Conservation (phyloP, 2,329 filamentous ascomycete species). For the Coleophoma cylindrospora region DNA sequence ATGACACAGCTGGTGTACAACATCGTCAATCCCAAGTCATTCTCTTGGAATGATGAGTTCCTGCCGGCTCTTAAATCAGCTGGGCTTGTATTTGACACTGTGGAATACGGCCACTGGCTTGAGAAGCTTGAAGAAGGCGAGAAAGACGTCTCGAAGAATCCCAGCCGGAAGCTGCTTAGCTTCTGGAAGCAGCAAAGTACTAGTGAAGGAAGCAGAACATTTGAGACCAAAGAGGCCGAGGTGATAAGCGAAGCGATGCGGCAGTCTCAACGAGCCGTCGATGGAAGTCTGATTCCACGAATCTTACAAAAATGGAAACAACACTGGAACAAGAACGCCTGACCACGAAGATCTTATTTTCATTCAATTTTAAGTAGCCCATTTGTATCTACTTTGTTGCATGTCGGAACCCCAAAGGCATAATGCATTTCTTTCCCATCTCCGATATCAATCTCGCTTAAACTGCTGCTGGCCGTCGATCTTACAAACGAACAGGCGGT, state of each 20-base stretch:
- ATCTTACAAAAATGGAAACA: not conserved
- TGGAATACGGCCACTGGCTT: constrained; percentile 38
- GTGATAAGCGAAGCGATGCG: not conserved
- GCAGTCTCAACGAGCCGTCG: not conserved
- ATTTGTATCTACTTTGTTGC: no score
- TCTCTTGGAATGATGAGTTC: constrained; percentile 43
- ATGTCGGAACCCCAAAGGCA: no score
- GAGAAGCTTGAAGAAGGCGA: constrained; percentile 28
- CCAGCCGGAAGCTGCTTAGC: constrained; percentile 45
- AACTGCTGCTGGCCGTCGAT: no score
- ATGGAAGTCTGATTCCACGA: not conserved
- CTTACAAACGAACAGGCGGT: no score
- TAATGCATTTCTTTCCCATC: no score
- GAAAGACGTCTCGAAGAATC: constrained; percentile 32
- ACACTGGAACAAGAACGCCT: not conserved
- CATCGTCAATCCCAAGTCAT: constrained; percentile 39
- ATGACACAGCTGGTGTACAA: constrained; percentile 37
- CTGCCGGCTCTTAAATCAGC: constrained; percentile 39
- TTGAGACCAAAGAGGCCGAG: not conserved
- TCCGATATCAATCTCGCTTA: no score
- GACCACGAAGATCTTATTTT: no score
- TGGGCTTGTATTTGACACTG: constrained; percentile 36
- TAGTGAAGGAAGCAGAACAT: not conserved
- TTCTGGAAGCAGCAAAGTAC: constrained; percentile 24
- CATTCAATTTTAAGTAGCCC: no score